These are phyloP conservation scores for Hyaloscypha finlandica DNA, from an alignment of 495 filamentous ascomycete species.

Conservation along the genomic window DNA sequence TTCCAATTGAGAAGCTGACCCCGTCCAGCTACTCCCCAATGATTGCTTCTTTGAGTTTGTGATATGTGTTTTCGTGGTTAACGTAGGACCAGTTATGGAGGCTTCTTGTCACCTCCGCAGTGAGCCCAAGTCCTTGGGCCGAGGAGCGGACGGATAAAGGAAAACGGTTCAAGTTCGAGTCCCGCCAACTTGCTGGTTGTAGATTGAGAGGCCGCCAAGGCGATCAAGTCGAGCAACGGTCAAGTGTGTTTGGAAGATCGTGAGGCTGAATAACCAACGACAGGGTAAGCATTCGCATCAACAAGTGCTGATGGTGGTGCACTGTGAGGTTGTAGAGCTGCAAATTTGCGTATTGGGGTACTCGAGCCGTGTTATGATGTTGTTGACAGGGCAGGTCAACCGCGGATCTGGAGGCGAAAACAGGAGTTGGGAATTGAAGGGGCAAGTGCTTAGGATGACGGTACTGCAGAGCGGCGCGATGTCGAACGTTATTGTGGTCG, in stretches of 20 bases:
- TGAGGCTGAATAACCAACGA: background rate
- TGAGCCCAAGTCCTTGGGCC: slow-evolving; percentile 90
- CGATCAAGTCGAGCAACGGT: slow-evolving; percentile 8
- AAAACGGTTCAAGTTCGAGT: slow-evolving; percentile 71
- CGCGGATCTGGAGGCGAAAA: background rate
- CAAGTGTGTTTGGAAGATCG: background rate
- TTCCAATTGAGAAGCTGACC: slow-evolving; percentile 15
- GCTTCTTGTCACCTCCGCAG: slow-evolving; percentile 94
- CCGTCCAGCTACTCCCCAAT: slow-evolving; percentile 1
- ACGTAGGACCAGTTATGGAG: slow-evolving; percentile 79
- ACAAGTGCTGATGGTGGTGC: background rate
- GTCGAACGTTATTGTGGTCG: background rate
- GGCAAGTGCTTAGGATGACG: background rate
- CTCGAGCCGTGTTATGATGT: background rate
- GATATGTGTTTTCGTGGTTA: slow-evolving; percentile 10
- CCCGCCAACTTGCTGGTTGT: slow-evolving; percentile 84
- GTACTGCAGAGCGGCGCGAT: background rate
- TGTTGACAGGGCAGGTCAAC: background rate
- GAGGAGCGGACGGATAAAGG: slow-evolving; percentile 88
- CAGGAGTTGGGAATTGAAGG: background rate
- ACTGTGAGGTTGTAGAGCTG: background rate
- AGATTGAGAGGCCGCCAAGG: slow-evolving; percentile 13
- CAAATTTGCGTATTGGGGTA: background rate
- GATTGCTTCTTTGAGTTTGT: slow-evolving; percentile 10
- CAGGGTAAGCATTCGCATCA: background rate